Percentiles rank a stretch among this genome's conserved stretches.
These are phyloP conservation scores for Candida saitoana DNA, from an alignment of 805 yeast species.

Conservation along the genomic window DNA sequence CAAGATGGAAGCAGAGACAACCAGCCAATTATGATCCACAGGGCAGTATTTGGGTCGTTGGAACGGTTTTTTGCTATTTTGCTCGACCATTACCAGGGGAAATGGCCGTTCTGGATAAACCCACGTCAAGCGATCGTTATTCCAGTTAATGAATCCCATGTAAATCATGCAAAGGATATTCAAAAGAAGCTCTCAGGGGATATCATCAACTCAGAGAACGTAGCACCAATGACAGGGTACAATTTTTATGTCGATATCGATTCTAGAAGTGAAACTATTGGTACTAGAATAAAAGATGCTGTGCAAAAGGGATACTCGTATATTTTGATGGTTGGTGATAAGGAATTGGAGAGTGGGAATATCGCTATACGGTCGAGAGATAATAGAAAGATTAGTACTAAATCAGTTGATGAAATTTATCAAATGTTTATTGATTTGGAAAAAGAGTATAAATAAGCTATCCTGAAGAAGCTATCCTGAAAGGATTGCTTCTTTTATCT, in stretches of 20 bases:
- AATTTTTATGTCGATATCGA: slow-evolving; percentile 76
- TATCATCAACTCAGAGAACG: slow-evolving; percentile 23
- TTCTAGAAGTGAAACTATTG: slow-evolving; percentile 70
- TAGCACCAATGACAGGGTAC: slow-evolving; percentile 55
- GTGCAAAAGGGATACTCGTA: slow-evolving; percentile 69
- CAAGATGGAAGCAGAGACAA: slow-evolving; percentile 47
- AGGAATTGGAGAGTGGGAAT: slow-evolving; percentile 59
- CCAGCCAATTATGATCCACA: slow-evolving; percentile 89
- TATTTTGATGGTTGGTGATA: slow-evolving; percentile 82
- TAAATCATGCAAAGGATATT: slow-evolving; percentile 49
- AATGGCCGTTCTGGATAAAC: slow-evolving; percentile 97
- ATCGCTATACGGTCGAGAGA: slow-evolving; percentile 62
- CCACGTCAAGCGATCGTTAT: slow-evolving; percentile 86
- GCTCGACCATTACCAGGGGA: slow-evolving; percentile 84
- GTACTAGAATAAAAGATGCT: slow-evolving; percentile 77
- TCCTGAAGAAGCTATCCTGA: too few species aligned
- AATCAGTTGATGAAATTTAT: slow-evolving; percentile 50
- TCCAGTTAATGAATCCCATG: slow-evolving; percentile 69
- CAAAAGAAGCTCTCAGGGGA: slow-evolving; percentile 46
- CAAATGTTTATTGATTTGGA: slow-evolving; percentile 54
- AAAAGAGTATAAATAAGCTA: slow-evolving; percentile 42
- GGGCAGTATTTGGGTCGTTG: slow-evolving; percentile 93
- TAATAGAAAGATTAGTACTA: slow-evolving; percentile 39
- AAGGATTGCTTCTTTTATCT: too few species aligned
- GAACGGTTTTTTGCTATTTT: slow-evolving; percentile 90